A percentile compares a stretch with the other conserved stretches of the same genome.
Conservation (phyloP, 768 basidiomycete species). For the Boletus tomentosulus region DNA sequence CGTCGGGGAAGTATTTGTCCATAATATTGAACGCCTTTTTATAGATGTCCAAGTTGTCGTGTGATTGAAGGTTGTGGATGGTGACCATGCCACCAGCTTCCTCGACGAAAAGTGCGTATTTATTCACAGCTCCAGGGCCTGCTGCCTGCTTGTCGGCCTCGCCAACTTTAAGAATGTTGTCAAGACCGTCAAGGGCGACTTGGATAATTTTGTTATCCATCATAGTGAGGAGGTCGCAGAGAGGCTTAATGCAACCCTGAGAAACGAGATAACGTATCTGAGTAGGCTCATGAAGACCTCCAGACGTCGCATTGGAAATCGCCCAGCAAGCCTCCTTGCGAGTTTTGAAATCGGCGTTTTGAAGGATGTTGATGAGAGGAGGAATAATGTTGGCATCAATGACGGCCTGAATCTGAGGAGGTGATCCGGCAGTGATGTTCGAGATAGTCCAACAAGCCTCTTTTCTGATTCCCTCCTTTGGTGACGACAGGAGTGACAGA, state of each 20-base stretch:
- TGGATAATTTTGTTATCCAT: conserved; percentile 99
- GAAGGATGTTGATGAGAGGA: conserved; percentile 96
- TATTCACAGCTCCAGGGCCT: conserved; percentile 81
- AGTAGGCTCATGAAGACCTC: conserved; percentile 91
- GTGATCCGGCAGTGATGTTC: conserved; percentile 95
- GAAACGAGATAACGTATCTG: conserved; percentile 98
- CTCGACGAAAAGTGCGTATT: conserved; percentile 92
- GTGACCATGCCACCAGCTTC: conserved; percentile 99
- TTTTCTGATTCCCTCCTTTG: conserved; percentile 98
- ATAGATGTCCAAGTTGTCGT: conserved; percentile 99
- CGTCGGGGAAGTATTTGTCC: conserved; percentile 98
- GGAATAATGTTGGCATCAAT: conserved; percentile 98
- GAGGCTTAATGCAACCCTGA: conserved; percentile 97
- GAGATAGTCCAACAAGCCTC: conserved; percentile 99
- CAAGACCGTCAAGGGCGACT: conserved; percentile 95
- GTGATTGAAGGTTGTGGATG: conserved; percentile 98
- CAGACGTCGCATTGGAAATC: conserved; percentile 97
- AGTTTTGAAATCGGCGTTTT: conserved; percentile 98
- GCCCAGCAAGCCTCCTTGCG: conserved; percentile 99
- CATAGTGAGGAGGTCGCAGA: conserved; percentile 93
- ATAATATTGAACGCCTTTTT: conserved; percentile 99
- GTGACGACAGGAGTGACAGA: conserved; percentile 87
- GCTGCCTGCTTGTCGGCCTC: conserved; percentile 86
- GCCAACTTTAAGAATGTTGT: conserved; percentile 97
- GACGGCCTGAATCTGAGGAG: conserved; percentile 94